Conservation (phyloP, 192 early-diverging fungal species). For the Coemansia sp. region DNA sequence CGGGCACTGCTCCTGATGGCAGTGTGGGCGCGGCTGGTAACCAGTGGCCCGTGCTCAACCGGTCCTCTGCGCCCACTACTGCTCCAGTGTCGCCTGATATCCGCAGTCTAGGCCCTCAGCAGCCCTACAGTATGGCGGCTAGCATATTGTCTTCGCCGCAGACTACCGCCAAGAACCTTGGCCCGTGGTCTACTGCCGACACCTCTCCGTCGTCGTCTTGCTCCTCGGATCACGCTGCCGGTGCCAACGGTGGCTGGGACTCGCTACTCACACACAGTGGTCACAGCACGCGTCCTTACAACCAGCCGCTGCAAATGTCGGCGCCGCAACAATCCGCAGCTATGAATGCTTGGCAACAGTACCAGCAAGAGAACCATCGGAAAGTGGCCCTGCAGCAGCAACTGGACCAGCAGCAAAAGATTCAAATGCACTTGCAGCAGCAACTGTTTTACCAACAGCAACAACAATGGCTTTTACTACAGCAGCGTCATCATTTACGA, state of each 20-base stretch:
- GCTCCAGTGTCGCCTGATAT: conserved; percentile 20
- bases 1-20: not conserved
- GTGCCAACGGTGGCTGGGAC: not conserved
- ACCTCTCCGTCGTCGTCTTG: not conserved
- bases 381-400: conserved; percentile 35
- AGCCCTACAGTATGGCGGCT: not conserved
- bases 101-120: not conserved
- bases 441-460: conserved; percentile 27
- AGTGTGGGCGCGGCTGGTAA: not conserved
- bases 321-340: conserved; percentile 15
- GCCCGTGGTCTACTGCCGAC: not conserved
- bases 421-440: conserved; percentile 31
- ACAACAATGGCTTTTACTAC: conserved; percentile 5
- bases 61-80: conserved; percentile 14
- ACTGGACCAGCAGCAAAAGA: conserved; percentile 35
- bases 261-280: not conserved
- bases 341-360: conserved; percentile 47
- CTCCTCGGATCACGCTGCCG: not conserved
- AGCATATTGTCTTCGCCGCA: conserved; percentile 14
- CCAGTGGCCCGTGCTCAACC: not conserved
- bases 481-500: conserved; percentile 7
- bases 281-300: not conserved
- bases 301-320: not conserved
- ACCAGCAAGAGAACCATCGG: conserved; percentile 44
- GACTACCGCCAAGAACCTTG: not conserved